Evolutionary conservation across 208 protist species (phyloP), one percentile per base, ranked within the genome.

Genomic region (Trypanosoma congolense): DNA sequence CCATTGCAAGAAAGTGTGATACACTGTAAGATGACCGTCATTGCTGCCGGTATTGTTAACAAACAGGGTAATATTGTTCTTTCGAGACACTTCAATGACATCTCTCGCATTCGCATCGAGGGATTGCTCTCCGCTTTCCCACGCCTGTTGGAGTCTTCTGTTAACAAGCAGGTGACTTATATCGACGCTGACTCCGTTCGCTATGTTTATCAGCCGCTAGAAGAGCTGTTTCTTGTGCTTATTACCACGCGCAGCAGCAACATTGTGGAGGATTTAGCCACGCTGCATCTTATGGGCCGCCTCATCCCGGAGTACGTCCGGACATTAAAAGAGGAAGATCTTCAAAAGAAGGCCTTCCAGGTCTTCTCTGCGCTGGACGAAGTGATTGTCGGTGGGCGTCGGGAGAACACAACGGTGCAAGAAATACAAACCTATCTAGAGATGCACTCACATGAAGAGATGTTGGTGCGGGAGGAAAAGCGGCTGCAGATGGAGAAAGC

Each of bases 181-280:
- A 92, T 99, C 19, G 97, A 99, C 61, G 98, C 97, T 1, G 97
- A 97, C 30, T 67, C 72, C 1, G 87, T 96, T 0, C 85, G 94
- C 43, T 99, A 99, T 65, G 96, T 99, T 1, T 99, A 99, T 69
- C 96, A 98, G 75, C 97, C 98, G 9, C 55, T 99, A 8, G 97
- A 99, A 64, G 56, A 82, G 14, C 77, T 99, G 5, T 91, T 77
- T 48, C 62, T 97, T 14, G 75, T 99, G 6, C 75, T 99, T 22
- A 79, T 99, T 31, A 99, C 97, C 1, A 97, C 90, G 26, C 97
- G 93, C 79, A 82, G 81, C 22, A 79, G 77, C 56, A 99, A 99
- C 77, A 99, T 99, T 60, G 83, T 99, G 1, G 97, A 99, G 63
- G 97, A 99, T 69, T 70, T 99, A 0, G 95, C 96, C 25, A 98